Conservation (phyloP, 2,329 filamentous ascomycete genomes). For the Knoxdaviesia capensis region DNA sequence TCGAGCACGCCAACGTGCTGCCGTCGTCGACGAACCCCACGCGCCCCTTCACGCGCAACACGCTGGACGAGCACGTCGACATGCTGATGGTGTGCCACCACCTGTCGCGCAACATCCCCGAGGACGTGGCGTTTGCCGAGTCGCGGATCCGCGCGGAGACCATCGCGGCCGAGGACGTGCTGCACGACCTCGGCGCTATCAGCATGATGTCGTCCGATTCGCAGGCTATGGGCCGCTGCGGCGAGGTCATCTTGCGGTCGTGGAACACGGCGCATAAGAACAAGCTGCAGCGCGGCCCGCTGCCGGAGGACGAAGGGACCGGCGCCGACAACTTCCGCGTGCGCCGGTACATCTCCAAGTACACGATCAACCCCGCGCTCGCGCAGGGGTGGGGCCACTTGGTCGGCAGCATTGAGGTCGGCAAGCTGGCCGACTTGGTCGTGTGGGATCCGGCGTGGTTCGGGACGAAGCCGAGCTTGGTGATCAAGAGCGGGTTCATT, state of each 20-base stretch:
- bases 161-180: constrained; percentile 87
- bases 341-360: constrained; percentile 86
- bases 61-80: constrained; percentile 86
- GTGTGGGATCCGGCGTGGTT: constrained; percentile 75
- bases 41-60: constrained; percentile 75
- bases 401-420: constrained; percentile 71
- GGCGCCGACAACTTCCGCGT: constrained; percentile 80
- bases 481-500: constrained; percentile 80
- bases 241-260: constrained; percentile 78
- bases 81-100: constrained; percentile 99
- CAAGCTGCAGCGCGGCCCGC: constrained; percentile 58
- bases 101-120: constrained; percentile 75
- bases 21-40: constrained; percentile 88
- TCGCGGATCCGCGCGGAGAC: constrained; percentile 88
- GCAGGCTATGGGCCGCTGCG: constrained; percentile 91
- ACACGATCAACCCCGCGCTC: constrained; percentile 85
- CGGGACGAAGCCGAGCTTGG: constrained; percentile 61
- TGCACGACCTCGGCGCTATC: constrained; percentile 87
- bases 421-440: constrained; percentile 77
- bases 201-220: constrained; percentile 95
- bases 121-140: constrained; percentile 91
- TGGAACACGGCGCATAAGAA: constrained; percentile 99
- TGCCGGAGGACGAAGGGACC: constrained; percentile 61
- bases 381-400: constrained; percentile 79
- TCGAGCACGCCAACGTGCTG: constrained; percentile 73